Evolutionary conservation across 768 basidiomycete genomes (phyloP).

Genomic region (Lentinula aciculospora): DNA sequence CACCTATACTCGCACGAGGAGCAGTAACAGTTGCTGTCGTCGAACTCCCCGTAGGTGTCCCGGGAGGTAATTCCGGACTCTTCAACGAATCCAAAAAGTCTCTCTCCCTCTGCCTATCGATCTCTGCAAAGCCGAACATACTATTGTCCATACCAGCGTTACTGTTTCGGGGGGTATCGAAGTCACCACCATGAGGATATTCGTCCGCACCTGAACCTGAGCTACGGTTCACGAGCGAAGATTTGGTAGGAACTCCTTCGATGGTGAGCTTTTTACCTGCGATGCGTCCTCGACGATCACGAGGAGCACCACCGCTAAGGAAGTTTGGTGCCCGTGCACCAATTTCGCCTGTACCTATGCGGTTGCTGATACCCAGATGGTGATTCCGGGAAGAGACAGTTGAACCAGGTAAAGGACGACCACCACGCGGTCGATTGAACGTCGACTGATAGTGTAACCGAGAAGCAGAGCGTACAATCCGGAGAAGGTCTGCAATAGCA

Average conservation of each 20-base stretch:
- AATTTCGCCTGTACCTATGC: slow-evolving; percentile 1
- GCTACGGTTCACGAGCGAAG: slow-evolving; percentile 11
- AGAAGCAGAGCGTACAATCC: slow-evolving; percentile 49
- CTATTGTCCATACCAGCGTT: background rate
- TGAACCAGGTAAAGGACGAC: slow-evolving; percentile 18
- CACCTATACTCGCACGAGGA: slow-evolving; percentile 51
- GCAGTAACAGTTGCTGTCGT: slow-evolving; percentile 14
- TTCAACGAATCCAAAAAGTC: slow-evolving; percentile 53
- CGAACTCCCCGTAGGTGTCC: slow-evolving; percentile 5
- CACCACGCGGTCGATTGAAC: slow-evolving; percentile 14
- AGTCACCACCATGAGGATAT: slow-evolving; percentile 28
- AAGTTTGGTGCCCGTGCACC: slow-evolving; percentile 48
- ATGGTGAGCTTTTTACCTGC: slow-evolving; percentile 36
- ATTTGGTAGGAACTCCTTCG: slow-evolving; percentile 19
- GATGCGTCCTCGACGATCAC: slow-evolving; percentile 76
- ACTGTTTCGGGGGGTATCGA: slow-evolving; percentile 46
- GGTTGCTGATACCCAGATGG: slow-evolving; percentile 11
- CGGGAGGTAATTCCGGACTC: slow-evolving; percentile 42
- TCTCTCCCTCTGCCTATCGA: slow-evolving; percentile 43
- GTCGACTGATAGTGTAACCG: slow-evolving; percentile 22
- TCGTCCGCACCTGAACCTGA: slow-evolving; percentile 32
- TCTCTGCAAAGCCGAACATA: slow-evolving; percentile 24
- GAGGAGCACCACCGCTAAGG: slow-evolving; percentile 64
- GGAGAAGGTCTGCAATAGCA: slow-evolving; percentile 63
- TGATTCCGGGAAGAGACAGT: slow-evolving; percentile 11